Conservation (phyloP, 805 yeast species). For the Pichia insulana region DNA sequence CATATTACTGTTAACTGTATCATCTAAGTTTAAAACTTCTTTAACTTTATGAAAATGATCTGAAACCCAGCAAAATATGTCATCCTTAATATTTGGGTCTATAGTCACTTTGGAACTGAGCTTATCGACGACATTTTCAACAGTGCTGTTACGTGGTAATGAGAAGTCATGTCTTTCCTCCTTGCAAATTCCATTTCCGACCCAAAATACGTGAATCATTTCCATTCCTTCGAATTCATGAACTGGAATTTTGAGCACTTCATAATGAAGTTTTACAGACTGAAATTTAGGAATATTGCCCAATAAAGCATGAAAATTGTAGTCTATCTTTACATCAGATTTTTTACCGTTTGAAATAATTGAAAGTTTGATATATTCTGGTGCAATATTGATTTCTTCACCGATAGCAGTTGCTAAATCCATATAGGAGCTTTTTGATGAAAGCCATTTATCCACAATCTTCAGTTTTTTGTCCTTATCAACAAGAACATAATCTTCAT, state of each 20-base stretch:
- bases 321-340: constrained; percentile 38
- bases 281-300: constrained; percentile 39
- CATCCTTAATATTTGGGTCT: constrained; percentile 36
- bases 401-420: constrained; percentile 60
- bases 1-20: constrained; percentile 32
- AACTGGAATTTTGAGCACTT: constrained; percentile 64
- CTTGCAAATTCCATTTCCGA: constrained; percentile 62
- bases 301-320: constrained; percentile 27
- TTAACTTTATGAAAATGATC: constrained; percentile 22
- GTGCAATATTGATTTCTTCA: constrained; percentile 40
- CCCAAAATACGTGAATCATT: constrained; percentile 58
- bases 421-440: constrained; percentile 47
- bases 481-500: constrained; percentile 40
- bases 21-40: constrained; percentile 27
- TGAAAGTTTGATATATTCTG: constrained; percentile 57
- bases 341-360: constrained; percentile 52
- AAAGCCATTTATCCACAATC: constrained; percentile 41
- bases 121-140: constrained; percentile 45
- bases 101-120: constrained; percentile 48
- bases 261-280: constrained; percentile 52
- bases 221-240: constrained; percentile 72
- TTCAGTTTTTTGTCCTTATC: constrained; percentile 23
- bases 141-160: constrained; percentile 53
- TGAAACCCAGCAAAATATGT: constrained; percentile 52
- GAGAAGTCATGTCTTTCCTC: constrained; percentile 61